Conservation (phyloP, 345 rosid species). For the Citrus maxima region DNA sequence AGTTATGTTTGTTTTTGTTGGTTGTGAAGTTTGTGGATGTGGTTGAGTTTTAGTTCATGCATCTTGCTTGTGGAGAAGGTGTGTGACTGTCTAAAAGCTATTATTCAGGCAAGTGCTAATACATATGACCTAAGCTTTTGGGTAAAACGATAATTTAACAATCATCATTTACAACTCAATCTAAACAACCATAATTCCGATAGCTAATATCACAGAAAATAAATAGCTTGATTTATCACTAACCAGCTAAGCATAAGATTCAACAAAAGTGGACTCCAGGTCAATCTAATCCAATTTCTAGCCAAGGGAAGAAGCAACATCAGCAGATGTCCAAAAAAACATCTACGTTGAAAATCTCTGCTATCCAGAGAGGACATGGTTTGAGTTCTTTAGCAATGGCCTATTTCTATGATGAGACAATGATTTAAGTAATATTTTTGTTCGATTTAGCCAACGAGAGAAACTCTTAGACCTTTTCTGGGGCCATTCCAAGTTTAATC, state of each 20-base stretch:
- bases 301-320: conserved; percentile 53
- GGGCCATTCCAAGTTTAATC: too few relatives aligned
- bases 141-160: neutral
- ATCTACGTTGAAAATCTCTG: too few relatives aligned
- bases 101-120: neutral
- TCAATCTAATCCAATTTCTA: conserved; percentile 73
- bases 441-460: too few relatives aligned
- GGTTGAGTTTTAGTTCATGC: neutral
- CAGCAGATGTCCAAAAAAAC: conserved; percentile 39
- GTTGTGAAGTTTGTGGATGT: neutral
- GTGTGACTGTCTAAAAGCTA: neutral
- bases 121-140: neutral
- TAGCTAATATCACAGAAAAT: neutral
- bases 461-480: too few relatives aligned
- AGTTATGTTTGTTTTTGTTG: neutral
- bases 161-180: neutral
- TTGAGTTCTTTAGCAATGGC: too few relatives aligned
- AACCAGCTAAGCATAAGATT: neutral
- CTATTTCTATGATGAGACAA: too few relatives aligned
- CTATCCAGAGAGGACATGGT: too few relatives aligned
- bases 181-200: neutral
- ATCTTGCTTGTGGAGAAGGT: neutral
- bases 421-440: too few relatives aligned
- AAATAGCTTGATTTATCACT: neutral
- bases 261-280: conserved; percentile 39